Evolutionary conservation across 352 stramenopile species (phyloP).

Genomic region (Albugo candida): DNA sequence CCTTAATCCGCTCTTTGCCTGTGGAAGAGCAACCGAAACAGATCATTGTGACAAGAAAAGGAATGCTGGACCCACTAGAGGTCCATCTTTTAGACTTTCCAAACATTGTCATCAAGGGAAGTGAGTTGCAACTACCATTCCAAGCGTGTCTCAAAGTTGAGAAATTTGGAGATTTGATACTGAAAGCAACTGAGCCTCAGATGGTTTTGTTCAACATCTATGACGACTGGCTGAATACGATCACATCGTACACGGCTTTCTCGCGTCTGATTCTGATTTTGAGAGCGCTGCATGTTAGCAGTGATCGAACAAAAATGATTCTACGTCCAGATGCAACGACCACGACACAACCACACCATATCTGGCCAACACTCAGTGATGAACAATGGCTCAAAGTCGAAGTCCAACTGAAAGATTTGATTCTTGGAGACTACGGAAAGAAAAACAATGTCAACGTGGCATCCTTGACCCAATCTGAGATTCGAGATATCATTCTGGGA

Average conservation of each 20-base stretch:
- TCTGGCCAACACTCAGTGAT: slow-evolving; percentile 97
- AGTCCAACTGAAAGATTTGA: slow-evolving; percentile 98
- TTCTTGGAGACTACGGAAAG: slow-evolving; percentile 98
- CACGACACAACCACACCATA: slow-evolving; percentile 97
- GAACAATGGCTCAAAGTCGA: slow-evolving; percentile 99
- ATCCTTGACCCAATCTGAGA: slow-evolving; percentile 98
- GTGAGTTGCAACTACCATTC: slow-evolving; percentile 98
- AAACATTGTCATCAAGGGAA: slow-evolving; percentile 99
- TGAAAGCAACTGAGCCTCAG: slow-evolving; percentile 97
- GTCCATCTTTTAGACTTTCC: slow-evolving; percentile 99
- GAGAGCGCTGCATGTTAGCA: slow-evolving; percentile 94
- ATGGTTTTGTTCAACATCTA: slow-evolving; percentile 99
- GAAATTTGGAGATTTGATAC: slow-evolving; percentile 99
- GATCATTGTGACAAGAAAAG: slow-evolving; percentile 99
- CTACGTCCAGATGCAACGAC: slow-evolving; percentile 95
- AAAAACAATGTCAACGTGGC: slow-evolving; percentile 99
- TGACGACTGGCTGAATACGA: slow-evolving; percentile 99
- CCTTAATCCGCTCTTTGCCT: slow-evolving; percentile 95
- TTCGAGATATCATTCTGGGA: slow-evolving; percentile 99
- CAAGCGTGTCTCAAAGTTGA: slow-evolving; percentile 98
- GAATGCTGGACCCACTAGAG: slow-evolving; percentile 98
- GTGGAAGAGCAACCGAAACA: slow-evolving; percentile 99
- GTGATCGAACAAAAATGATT: slow-evolving; percentile 91
- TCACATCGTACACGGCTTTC: slow-evolving; percentile 99
- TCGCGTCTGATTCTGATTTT: slow-evolving; percentile 98